Evolutionary conservation across 176 grass and related monocot genomes (phyloP).

Genomic region (Rhynchospora pubera): DNA sequence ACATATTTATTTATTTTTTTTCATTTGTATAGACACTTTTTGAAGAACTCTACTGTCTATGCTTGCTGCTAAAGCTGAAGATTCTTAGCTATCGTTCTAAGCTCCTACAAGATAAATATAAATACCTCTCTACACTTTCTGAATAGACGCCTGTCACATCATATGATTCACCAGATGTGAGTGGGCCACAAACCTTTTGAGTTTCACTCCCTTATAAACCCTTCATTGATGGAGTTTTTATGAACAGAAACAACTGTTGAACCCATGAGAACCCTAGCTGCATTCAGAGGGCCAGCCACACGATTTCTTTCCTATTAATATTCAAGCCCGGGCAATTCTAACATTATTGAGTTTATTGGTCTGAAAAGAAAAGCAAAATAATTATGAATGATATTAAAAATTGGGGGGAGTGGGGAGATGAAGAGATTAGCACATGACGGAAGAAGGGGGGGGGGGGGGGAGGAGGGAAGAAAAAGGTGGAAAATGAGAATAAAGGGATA

Average conservation of each 20-base stretch:
- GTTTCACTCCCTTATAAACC: neutral
- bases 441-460: too few relatives aligned
- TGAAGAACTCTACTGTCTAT: neutral
- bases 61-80: neutral
- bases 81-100: neutral
- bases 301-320: too few relatives aligned
- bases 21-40: constrained; percentile 16
- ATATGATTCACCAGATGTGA: neutral
- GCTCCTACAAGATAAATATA: neutral
- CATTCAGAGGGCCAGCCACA: too few relatives aligned
- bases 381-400: too few relatives aligned
- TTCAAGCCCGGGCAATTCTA: too few relatives aligned
- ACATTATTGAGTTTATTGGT: too few relatives aligned
- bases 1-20: neutral
- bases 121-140: neutral
- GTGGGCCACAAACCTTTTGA: neutral
- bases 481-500: too few relatives aligned
- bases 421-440: too few relatives aligned
- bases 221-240: neutral
- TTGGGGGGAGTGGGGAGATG: too few relatives aligned
- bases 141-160: neutral
- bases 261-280: neutral
- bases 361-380: too few relatives aligned
- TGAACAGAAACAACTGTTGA: neutral
- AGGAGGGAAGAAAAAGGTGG: too few relatives aligned